Evolutionary conservation across 306 rosid species (phyloP).

Genomic region (Astragalus membranaceus): DNA sequence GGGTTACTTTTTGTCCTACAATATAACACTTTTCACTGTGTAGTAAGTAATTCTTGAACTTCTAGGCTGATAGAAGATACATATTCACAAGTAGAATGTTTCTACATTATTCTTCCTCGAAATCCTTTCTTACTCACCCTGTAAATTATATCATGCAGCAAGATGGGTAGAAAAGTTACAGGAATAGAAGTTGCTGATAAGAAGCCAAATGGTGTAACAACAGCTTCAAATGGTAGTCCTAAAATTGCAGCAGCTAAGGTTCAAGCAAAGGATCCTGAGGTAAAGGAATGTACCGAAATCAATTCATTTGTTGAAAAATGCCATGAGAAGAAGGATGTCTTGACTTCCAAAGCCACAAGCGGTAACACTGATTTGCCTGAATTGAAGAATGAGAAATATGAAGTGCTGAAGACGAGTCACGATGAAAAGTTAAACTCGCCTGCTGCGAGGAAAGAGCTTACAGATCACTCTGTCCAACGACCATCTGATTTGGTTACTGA

Average conservation of each 20-base stretch:
- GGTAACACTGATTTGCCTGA: slow-evolving; percentile 26
- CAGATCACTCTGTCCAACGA: slow-evolving; percentile 34
- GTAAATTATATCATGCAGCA: slow-evolving; percentile 38
- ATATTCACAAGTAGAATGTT: slow-evolving; percentile 1
- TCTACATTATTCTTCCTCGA: not conserved
- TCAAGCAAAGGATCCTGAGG: slow-evolving; percentile 49
- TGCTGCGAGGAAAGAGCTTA: slow-evolving; percentile 29
- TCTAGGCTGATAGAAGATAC: not conserved
- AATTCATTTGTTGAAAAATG: slow-evolving; percentile 33
- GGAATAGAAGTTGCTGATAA: slow-evolving; percentile 41
- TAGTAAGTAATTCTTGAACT: not conserved
- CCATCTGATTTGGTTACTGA: slow-evolving; percentile 40
- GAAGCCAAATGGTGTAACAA: slow-evolving; percentile 37
- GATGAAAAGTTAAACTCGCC: slow-evolving; percentile 35
- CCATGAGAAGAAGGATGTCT: slow-evolving; percentile 38
- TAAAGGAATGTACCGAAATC: slow-evolving; percentile 45
- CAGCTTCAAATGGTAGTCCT: slow-evolving; percentile 39
- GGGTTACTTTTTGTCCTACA: not conserved
- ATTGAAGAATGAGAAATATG: slow-evolving; percentile 45
- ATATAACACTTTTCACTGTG: not conserved
- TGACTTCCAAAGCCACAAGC: slow-evolving; percentile 43
- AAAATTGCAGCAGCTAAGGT: slow-evolving; percentile 32
- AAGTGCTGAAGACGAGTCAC: slow-evolving; percentile 28
- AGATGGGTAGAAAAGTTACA: slow-evolving; percentile 85
- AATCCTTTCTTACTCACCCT: slow-evolving; percentile 8